Percentiles rank a stretch among this genome's conserved stretches.
Evolutionary conservation across 108 stramenopile species (phyloP).

Genomic region (Nitzschia palea): DNA sequence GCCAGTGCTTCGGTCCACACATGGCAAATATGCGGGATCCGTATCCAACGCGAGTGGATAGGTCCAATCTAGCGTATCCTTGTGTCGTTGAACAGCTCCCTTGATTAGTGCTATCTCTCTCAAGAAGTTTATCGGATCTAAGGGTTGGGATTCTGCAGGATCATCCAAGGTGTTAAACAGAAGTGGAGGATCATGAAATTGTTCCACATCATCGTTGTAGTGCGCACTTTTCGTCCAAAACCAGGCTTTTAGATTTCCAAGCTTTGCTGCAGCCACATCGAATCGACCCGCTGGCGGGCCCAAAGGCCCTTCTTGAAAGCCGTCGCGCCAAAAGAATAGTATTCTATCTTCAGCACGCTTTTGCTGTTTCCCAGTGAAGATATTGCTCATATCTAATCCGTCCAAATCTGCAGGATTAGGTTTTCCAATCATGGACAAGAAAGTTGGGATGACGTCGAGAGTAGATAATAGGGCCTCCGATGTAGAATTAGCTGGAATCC

Average conservation of each 20-base stretch:
- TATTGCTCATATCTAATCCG: slow-evolving; percentile 41
- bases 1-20: slow-evolving; percentile 31
- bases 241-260: slow-evolving; percentile 52
- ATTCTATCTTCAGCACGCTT: slow-evolving; percentile 11
- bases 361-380: slow-evolving; percentile 16
- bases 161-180: slow-evolving; percentile 59
- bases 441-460: slow-evolving; percentile 66
- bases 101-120: slow-evolving; percentile 22
- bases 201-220: slow-evolving; percentile 57
- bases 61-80: slow-evolving; percentile 34
- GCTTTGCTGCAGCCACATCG: slow-evolving; percentile 56
- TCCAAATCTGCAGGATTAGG: slow-evolving; percentile 38
- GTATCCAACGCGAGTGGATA: slow-evolving; percentile 40
- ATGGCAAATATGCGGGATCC: slow-evolving; percentile 51
- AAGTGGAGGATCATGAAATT: slow-evolving; percentile 72
- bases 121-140: slow-evolving; percentile 44
- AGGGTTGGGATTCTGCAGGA: slow-evolving; percentile 56
- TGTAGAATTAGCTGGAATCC: slow-evolving; percentile 17
- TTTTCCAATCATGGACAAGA: slow-evolving; percentile 34
- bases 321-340: slow-evolving; percentile 70
- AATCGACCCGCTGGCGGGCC: slow-evolving; percentile 58
- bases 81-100: slow-evolving; percentile 39
- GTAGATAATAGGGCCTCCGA: slow-evolving; percentile 48
- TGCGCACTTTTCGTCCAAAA: slow-evolving; percentile 72
- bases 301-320: slow-evolving; percentile 56